Evolutionary conservation across 306 rosid genomes (phyloP).

Genomic region (Cucumis hystrix): DNA sequence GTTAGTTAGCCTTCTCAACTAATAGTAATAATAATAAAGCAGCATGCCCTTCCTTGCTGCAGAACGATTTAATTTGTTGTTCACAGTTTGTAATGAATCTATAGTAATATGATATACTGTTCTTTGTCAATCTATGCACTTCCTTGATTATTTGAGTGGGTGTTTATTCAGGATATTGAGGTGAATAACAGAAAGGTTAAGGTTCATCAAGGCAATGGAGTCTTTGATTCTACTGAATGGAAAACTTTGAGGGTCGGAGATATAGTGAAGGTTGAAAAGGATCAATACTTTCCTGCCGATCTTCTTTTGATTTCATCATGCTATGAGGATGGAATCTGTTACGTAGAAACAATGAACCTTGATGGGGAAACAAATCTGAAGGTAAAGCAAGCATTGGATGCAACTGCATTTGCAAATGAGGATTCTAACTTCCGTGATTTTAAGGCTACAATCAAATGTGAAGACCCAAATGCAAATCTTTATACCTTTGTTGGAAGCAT

Average conservation of each 20-base stretch:
- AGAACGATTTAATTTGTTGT: neutral
- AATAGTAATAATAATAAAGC: neutral
- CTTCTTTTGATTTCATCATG: conserved; percentile 79
- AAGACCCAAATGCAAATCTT: conserved; percentile 90
- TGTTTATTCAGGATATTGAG: conserved; percentile 56
- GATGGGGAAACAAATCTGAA: conserved; percentile 97
- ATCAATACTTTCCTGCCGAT: conserved; percentile 89
- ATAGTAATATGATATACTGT: neutral
- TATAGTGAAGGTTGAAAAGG: conserved; percentile 69
- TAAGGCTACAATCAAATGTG: conserved; percentile 67
- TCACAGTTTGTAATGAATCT: neutral
- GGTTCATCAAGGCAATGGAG: conserved; percentile 45
- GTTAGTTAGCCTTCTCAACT: neutral
- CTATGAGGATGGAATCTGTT: conserved; percentile 84
- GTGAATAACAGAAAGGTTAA: conserved; percentile 74
- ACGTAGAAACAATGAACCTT: conserved; percentile 95
- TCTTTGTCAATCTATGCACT: neutral
- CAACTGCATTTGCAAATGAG: conserved; percentile 43
- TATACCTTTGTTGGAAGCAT: conserved; percentile 74
- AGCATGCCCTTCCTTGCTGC: neutral
- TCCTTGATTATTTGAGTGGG: neutral
- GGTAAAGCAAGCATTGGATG: conserved; percentile 76
- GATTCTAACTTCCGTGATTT: conserved; percentile 35
- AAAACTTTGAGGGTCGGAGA: conserved; percentile 86
- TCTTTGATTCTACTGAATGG: conserved; percentile 53